Conservation (phyloP, 2,329 filamentous ascomycete genomes). For the Annulohypoxylon truncatum region DNA sequence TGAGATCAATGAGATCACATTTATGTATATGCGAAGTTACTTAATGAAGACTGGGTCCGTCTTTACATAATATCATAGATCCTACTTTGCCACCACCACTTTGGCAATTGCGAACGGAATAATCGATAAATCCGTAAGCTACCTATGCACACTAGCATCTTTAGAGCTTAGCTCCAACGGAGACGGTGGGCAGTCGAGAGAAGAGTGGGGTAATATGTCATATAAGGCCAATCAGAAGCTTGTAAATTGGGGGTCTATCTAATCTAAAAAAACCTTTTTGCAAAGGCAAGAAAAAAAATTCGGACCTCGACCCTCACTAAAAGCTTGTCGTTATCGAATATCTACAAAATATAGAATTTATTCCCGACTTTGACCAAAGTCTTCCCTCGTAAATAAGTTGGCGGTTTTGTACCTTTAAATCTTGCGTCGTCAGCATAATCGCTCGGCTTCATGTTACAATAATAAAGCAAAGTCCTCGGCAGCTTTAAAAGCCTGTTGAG, state of each 20-base stretch:
- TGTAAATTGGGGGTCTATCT: background rate
- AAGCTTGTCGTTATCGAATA: conserved; percentile 31
- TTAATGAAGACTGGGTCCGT: background rate
- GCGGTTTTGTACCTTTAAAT: conserved; percentile 10
- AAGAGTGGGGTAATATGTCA: conserved; percentile 1
- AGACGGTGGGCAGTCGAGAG: background rate
- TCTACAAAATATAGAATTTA: background rate
- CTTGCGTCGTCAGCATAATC: background rate
- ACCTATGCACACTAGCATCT: background rate
- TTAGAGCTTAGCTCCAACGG: conserved; percentile 7
- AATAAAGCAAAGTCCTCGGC: conserved; percentile 26
- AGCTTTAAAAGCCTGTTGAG: conserved; percentile 42
- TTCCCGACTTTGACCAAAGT: conserved; percentile 11
- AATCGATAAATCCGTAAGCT: conserved; percentile 11
- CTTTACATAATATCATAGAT: background rate
- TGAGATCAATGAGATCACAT: conserved; percentile 19
- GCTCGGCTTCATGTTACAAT: conserved; percentile 44
- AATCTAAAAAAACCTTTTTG: conserved; percentile 1
- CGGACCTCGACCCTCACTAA: conserved; percentile 31
- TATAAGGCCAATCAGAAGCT: conserved; percentile 35
- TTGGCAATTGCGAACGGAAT: background rate
- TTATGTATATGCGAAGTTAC: background rate
- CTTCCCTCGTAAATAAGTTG: conserved; percentile 13
- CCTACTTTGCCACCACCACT: background rate
- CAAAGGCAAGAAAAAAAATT: conserved; percentile 44